These are phyloP conservation scores for Ogataea ramenticola DNA, from an alignment of 805 yeast genomes.

Conservation along the genomic window DNA sequence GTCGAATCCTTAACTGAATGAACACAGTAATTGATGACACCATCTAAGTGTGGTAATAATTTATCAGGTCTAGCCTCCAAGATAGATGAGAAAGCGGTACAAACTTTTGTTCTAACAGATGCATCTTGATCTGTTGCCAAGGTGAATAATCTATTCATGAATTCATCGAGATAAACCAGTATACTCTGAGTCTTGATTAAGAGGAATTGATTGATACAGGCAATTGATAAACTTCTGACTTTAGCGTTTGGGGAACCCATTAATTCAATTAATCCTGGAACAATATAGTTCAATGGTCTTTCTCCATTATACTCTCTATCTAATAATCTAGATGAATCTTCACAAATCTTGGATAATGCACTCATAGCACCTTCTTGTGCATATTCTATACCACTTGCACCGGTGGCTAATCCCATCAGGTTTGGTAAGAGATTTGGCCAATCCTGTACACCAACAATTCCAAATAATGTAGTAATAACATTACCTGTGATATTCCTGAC, in stretches of 20 bases:
- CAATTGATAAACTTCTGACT: constrained; percentile 55
- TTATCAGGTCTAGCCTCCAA: constrained; percentile 77
- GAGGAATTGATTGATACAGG: constrained; percentile 72
- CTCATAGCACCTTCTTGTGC: constrained; percentile 71
- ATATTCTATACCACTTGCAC: constrained; percentile 31
- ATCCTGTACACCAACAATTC: constrained; percentile 51
- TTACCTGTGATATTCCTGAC: constrained; percentile 87
- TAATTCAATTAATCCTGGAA: constrained; percentile 56
- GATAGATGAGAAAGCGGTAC: constrained; percentile 65
- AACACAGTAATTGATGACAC: constrained; percentile 78
- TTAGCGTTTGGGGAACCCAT: constrained; percentile 33
- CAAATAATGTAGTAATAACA: constrained; percentile 76
- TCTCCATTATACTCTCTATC: constrained; percentile 60
- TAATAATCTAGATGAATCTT: constrained; percentile 65
- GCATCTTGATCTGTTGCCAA: constrained; percentile 59
- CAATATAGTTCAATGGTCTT: constrained; percentile 60
- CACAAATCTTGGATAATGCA: constrained; percentile 83
- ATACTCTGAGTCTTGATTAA: constrained; percentile 63
- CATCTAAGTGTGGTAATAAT: constrained; percentile 69
- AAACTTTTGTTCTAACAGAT: constrained; percentile 63
- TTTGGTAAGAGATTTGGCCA: constrained; percentile 77
- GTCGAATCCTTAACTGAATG: constrained; percentile 64
- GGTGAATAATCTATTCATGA: constrained; percentile 54
- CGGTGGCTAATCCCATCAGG: constrained; percentile 52
- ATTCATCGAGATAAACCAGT: constrained; percentile 56